phyloP scores from a whole-genome alignment of 2,329 filamentous ascomycete genomes.

The Aureobasidium subglaciale region DNA sequence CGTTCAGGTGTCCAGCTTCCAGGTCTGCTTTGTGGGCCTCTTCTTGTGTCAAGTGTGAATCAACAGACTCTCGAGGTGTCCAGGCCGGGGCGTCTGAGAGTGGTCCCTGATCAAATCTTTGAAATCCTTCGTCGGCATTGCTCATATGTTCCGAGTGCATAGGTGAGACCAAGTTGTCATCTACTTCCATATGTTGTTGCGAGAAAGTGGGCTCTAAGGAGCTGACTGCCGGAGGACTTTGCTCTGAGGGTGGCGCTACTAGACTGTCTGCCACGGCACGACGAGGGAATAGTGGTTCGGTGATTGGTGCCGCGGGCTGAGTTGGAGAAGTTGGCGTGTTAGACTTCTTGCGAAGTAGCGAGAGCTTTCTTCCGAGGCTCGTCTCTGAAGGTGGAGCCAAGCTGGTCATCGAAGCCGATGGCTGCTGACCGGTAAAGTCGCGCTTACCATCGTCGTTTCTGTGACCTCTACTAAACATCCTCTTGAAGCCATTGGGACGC shows the following conservation, averaged over 20 bases:
- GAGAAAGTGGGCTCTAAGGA: background rate
- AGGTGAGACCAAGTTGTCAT: constrained; percentile 43
- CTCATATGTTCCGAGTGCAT: constrained; percentile 53
- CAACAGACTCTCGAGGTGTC: constrained; percentile 44
- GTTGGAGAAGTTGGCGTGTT: constrained; percentile 15
- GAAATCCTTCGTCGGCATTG: constrained; percentile 56
- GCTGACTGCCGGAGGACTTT: background rate
- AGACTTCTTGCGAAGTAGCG: constrained; percentile 34
- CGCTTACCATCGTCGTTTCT: constrained; percentile 40
- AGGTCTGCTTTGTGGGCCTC: constrained; percentile 10
- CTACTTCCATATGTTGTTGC: background rate
- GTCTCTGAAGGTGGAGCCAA: constrained; percentile 22
- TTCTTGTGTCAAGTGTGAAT: constrained; percentile 14
- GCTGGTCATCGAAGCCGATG: constrained; percentile 14
- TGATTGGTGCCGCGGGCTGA: constrained; percentile 15
- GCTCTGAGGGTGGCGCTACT: background rate
- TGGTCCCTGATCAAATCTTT: constrained; percentile 80
- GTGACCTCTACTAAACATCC: constrained; percentile 54
- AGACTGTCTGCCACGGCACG: background rate
- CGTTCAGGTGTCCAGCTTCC: constrained; percentile 1
- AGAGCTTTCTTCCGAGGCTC: constrained; percentile 34
- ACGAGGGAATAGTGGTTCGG: constrained; percentile 1
- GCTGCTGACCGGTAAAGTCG: background rate
- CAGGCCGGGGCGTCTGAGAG: constrained; percentile 82
- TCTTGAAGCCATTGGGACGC: constrained; percentile 51